Base-by-base conservation (phyloP, 2,329 filamentous ascomycete genomes). In the Exophiala phaeomuriformis region DNA sequence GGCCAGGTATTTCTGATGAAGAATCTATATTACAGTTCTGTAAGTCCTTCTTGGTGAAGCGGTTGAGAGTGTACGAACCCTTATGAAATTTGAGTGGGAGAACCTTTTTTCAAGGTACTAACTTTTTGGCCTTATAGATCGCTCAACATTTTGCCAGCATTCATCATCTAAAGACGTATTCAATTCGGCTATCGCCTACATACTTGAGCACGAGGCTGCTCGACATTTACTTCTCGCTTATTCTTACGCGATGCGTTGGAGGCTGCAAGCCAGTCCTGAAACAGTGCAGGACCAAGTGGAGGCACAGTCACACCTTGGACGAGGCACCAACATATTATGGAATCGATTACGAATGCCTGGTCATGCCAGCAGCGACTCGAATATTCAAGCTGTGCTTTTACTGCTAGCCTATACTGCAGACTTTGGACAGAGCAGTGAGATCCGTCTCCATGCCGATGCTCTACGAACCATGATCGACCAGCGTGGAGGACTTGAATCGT, bases 371-470 rank as follows among this genome's bases (percentile, higher is more conserved):
- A 58, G 56, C 27, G 59, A 62, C 43, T 47, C 59, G 29, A 59
- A 58, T 35, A 53, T 62, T 40, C 60, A 62, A 39, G 56, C 60
- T 3, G 60, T 62, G 1, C 60, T 62, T n/a, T 39, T 62, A 36
- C 31, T 62, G 19, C 37, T 62, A 29, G 59, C 53, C 5, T 62
- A 61, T 41, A 57, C 60, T 4, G 44, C 60, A n/a, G 60, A 62
- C 40, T 57, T 59, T 12, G 52, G 54, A 7, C 53, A 57, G 32
- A 6, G 8, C 3, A 47, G 41, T 31, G 60, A 62, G 33, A 53
- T 57, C 5, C 41, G 39, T 9, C 46, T 62, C 8, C 60, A 62
- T 44, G 43, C 48, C n/a, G 52, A 56, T 35, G 60, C 58, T 19
- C 30, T 62, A 10, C 47, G 49, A 28, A 57, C 58, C 4, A 62